Evolutionary conservation across 2,329 filamentous ascomycete species (phyloP).

Genomic region (Cercospora zeae-maydis): DNA sequence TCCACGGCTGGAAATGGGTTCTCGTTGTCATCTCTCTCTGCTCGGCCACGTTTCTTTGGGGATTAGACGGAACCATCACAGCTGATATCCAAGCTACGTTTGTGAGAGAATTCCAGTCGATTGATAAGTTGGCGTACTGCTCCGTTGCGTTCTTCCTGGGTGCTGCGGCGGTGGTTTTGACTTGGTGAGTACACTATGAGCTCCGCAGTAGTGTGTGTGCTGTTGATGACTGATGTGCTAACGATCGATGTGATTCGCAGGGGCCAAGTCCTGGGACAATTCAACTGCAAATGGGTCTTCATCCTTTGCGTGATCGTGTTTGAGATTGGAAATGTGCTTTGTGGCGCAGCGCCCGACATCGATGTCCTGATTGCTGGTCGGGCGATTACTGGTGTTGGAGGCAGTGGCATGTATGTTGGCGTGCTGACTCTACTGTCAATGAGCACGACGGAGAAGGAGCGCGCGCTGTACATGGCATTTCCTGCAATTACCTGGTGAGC

Average conservation of each 20-base stretch:
- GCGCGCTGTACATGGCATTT: conserved; percentile 3
- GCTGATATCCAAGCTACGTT: conserved; percentile 13
- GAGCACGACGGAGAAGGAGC: conserved; percentile 14
- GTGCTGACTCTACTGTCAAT: conserved; percentile 9
- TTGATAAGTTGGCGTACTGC: conserved; percentile 10
- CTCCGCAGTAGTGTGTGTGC: not conserved
- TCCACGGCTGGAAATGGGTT: conserved; percentile 15
- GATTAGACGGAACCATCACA: conserved; percentile 12
- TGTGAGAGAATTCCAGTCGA: not conserved
- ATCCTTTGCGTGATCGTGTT: conserved; percentile 27
- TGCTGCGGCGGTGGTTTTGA: conserved; percentile 8
- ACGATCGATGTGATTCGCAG: not conserved
- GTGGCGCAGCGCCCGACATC: conserved; percentile 36
- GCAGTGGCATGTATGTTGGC: conserved; percentile 32
- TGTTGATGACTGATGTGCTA: not conserved
- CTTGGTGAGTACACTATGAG: not conserved
- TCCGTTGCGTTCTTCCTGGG: conserved; percentile 10
- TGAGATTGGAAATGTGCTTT: conserved; percentile 30
- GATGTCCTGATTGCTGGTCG: conserved; percentile 35
- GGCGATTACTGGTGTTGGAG: conserved; percentile 43
- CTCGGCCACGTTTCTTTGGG: conserved; percentile 9
- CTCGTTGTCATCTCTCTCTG: conserved; percentile 7
- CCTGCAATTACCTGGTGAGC: conserved; percentile 4
- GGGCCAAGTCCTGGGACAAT: conserved; percentile 8
- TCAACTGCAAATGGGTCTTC: conserved; percentile 13